These are phyloP conservation scores for Colletotrichum truncatum DNA, from an alignment of 2,329 filamentous ascomycete genomes.

Conservation along the genomic window DNA sequence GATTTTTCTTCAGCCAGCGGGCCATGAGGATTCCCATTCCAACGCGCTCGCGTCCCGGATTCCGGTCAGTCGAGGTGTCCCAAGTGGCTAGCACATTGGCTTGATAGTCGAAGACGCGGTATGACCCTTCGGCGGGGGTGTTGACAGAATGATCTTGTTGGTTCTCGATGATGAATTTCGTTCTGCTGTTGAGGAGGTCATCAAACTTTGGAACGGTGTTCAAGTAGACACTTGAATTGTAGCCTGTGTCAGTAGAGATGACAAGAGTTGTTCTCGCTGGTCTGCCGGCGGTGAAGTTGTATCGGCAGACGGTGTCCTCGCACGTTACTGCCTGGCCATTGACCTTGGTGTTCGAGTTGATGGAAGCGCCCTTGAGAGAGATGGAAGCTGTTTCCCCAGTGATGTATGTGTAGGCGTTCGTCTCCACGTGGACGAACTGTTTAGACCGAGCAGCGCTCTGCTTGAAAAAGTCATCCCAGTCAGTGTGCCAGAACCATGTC, in stretches of 20 bases:
- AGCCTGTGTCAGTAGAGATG: neutral
- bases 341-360: neutral
- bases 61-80: constrained; percentile 13
- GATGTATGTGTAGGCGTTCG: neutral
- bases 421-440: constrained; percentile 6
- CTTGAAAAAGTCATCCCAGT: constrained; percentile 12
- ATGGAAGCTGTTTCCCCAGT: neutral
- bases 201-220: neutral
- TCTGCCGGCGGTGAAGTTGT: neutral
- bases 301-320: neutral
- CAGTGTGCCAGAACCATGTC: constrained; percentile 23
- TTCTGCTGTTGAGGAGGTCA: constrained; percentile 6
- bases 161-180: constrained; percentile 17
- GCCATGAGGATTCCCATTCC: constrained; percentile 21
- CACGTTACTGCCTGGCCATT: neutral
- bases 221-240: neutral
- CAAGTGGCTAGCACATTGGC: neutral
- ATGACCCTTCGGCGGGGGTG: neutral
- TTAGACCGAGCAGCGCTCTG: constrained; percentile 3
- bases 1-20: constrained; percentile 6
- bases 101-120: constrained; percentile 24
- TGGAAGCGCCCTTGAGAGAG: neutral
- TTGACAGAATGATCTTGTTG: neutral
- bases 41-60: constrained; percentile 25
- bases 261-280: neutral